phyloP scores from a whole-genome alignment of 495 filamentous ascomycete species.

The Aspergillus ellipticus region DNA sequence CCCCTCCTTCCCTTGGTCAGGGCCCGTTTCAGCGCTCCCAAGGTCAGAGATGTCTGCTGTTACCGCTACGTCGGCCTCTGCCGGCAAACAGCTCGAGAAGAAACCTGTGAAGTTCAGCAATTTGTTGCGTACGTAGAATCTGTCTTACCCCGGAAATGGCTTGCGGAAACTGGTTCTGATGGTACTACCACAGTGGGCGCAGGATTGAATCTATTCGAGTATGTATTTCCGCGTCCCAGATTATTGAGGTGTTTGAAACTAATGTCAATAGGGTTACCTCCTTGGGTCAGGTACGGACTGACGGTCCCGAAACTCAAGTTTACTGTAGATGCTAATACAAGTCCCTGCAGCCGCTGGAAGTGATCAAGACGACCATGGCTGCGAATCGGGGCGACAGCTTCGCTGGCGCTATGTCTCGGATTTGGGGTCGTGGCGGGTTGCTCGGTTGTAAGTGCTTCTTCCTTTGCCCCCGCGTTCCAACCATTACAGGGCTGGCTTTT shows the following conservation, averaged over 20 bases:
- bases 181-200: slow-evolving; percentile 62
- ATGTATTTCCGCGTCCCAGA: slow-evolving; percentile 36
- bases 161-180: slow-evolving; percentile 2
- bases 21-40: slow-evolving; percentile 59
- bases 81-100: slow-evolving; percentile 70
- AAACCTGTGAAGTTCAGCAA: slow-evolving; percentile 99
- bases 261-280: slow-evolving; percentile 67
- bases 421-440: slow-evolving; percentile 92
- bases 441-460: slow-evolving; percentile 77
- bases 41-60: slow-evolving; percentile 47
- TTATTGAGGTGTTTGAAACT: slow-evolving; percentile 3
- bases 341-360: slow-evolving; percentile 75
- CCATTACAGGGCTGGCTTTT: slow-evolving; percentile 18
- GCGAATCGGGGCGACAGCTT: slow-evolving; percentile 91
- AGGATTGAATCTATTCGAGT: slow-evolving; percentile 96
- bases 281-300: slow-evolving; percentile 64
- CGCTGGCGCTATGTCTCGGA: slow-evolving; percentile 70
- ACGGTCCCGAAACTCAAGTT: not conserved
- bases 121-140: slow-evolving; percentile 62
- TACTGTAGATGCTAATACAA: not conserved
- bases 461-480: slow-evolving; percentile 11
- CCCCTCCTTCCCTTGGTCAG: slow-evolving; percentile 88
- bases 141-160: not conserved
- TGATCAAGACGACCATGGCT: slow-evolving; percentile 99
- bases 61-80: slow-evolving; percentile 48